Evolutionary conservation across 441 rosid species (phyloP).

Genomic region (Erodium trifolium): DNA sequence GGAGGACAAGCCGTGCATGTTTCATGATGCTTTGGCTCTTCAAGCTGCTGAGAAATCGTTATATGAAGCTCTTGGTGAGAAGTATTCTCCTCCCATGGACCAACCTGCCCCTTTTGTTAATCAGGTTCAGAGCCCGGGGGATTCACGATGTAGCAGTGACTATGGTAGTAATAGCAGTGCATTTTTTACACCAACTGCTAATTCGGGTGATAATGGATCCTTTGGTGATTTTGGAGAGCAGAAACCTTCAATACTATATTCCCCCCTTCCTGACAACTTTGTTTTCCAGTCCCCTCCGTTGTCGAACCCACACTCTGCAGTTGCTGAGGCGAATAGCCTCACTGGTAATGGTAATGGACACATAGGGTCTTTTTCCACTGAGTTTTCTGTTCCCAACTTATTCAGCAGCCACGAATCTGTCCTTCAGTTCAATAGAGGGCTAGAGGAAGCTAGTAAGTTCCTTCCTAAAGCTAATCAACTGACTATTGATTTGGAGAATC

Average conservation of each 20-base stretch:
- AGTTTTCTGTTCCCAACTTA: slow-evolving; percentile 31
- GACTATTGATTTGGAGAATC: slow-evolving; percentile 29
- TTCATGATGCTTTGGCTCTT: slow-evolving; percentile 59
- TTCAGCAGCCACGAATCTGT: slow-evolving; percentile 46
- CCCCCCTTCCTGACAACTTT: neutral
- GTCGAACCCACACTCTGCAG: neutral
- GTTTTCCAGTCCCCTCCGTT: neutral
- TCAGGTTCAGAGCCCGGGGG: neutral
- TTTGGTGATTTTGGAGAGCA: neutral
- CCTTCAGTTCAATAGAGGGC: slow-evolving; percentile 60
- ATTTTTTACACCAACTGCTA: neutral
- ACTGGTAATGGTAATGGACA: slow-evolving; percentile 20
- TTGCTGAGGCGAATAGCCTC: slow-evolving; percentile 16
- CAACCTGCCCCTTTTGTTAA: neutral
- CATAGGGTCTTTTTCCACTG: slow-evolving; percentile 20
- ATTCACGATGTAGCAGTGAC: neutral
- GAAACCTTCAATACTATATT: neutral
- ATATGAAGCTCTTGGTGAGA: slow-evolving; percentile 32
- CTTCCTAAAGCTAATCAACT: slow-evolving; percentile 57
- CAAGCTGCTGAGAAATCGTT: slow-evolving; percentile 62
- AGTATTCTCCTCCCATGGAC: neutral
- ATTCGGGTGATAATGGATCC: neutral
- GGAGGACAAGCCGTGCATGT: slow-evolving; percentile 57
- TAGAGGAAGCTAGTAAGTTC: slow-evolving; percentile 81
- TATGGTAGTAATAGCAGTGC: neutral